phyloP scores from a whole-genome alignment of 441 rosid genomes.

The Gossypium lobatum region DNA sequence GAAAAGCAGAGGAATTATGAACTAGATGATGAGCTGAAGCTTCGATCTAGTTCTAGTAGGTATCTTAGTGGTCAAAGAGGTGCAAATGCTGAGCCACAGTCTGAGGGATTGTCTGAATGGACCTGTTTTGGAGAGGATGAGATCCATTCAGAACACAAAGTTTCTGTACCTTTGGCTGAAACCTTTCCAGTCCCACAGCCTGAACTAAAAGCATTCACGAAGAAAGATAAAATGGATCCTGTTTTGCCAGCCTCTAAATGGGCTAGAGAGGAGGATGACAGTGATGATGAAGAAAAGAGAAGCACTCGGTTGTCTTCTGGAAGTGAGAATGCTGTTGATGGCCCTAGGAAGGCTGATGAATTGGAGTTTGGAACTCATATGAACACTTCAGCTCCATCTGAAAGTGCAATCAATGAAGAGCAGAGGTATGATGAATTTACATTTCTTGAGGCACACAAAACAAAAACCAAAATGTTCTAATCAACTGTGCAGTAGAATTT shows the following conservation, averaged over 20 bases:
- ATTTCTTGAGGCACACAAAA: background rate
- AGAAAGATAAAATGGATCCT: conserved; percentile 73
- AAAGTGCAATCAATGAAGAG: conserved; percentile 75
- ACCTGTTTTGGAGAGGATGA: conserved; percentile 44
- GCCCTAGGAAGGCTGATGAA: conserved; percentile 50
- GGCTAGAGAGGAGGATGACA: conserved; percentile 91
- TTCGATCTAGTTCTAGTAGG: conserved; percentile 43
- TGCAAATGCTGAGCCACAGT: conserved; percentile 43
- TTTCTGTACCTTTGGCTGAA: conserved; percentile 33
- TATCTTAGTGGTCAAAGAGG: conserved; percentile 48
- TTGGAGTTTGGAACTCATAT: conserved; percentile 46
- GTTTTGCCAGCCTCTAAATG: conserved; percentile 90
- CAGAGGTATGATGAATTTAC: conserved; percentile 47
- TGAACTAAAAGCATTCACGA: conserved; percentile 54
- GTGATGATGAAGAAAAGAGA: conserved; percentile 78
- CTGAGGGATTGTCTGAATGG: conserved; percentile 41
- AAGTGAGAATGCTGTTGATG: conserved; percentile 73
- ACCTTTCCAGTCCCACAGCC: conserved; percentile 58
- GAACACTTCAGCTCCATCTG: conserved; percentile 45
- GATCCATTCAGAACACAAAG: conserved; percentile 32
- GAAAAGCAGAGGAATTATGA: conserved; percentile 91
- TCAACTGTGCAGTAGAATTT: background rate
- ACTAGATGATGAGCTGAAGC: conserved; percentile 66
- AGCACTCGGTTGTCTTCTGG: conserved; percentile 70
- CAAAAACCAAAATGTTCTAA: background rate